Evolutionary conservation across 139 green algal species (phyloP), one percentile per base, ranked within the genome.

Genomic region (Penium margaritaceum): DNA sequence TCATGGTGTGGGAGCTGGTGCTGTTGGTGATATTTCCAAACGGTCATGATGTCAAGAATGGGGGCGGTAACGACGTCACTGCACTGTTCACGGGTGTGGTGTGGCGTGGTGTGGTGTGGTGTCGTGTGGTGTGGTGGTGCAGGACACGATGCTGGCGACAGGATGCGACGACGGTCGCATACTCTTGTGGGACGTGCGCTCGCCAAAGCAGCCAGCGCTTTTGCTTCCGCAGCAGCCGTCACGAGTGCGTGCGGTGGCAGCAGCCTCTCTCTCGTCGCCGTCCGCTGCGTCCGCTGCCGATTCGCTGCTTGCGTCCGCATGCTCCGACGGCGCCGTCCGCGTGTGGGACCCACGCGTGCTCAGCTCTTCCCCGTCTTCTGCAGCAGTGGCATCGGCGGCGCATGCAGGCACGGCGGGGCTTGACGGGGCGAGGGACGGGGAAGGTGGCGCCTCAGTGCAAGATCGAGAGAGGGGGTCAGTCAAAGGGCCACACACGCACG

Each of bases 271-370:
- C 5, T 32, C 43, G n/a, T n/a, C n/a, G n/a, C 64, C n/a, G n/a
- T 36, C 64, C 12, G 64, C 35, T n/a, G 32, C 14, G 9, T 14
- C 32, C 32, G 33, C 24, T 6, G 60, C 30, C 32, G 43, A 24
- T 27, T 53, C 61, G 17, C n/a, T n/a, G n/a, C n/a, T n/a, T n/a
- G n/a, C n/a, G n/a, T n/a, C n/a, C n/a, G n/a, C n/a, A n/a, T n/a
- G n/a, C n/a, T n/a, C n/a, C n/a, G n/a, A n/a, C n/a, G 64, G 64
- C 24, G 6, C 66, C 27, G 36, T 72, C 43, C 14, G 37, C 15
- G 44, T 61, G 9, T 72, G 64, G 64, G 64, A 72, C 64, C 14
- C 64, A n/a, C 41, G 64, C 5, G 14, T 72, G 64, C 12, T 72
- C 27, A 19, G 44, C 24, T 17, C 6, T n/a, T n/a, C 15, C 17